These are phyloP conservation scores for Talaromyces sp. DNA, from an alignment of 2,329 filamentous ascomycete species.

Conservation along the genomic window DNA sequence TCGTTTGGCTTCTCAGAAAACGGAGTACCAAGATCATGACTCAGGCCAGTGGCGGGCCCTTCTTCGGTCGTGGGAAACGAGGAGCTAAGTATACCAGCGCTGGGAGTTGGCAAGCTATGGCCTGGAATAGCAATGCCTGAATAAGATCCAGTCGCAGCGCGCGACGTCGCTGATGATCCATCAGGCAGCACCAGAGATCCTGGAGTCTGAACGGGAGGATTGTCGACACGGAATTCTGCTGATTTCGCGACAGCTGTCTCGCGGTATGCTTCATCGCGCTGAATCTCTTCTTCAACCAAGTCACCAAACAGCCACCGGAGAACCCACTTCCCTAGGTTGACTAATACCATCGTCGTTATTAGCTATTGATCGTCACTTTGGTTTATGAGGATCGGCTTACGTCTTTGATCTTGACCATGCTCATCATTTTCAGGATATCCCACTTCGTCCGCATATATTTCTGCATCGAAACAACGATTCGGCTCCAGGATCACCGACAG, in stretches of 20 bases:
- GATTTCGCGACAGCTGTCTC: conserved; percentile 58
- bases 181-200: conserved; percentile 2
- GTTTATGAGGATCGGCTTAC: conserved; percentile 46
- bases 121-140: conserved; percentile 65
- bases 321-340: conserved; percentile 96
- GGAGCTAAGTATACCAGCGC: conserved; percentile 31
- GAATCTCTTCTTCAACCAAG: conserved; percentile 84
- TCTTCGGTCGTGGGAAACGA: conserved; percentile 21
- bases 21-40: conserved; percentile 41
- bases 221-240: conserved; percentile 44
- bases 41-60: conserved; percentile 39
- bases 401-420: conserved; percentile 89
- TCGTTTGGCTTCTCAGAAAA: conserved; percentile 60
- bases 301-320: conserved; percentile 85
- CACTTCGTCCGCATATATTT: conserved; percentile 92
- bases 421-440: conserved; percentile 66
- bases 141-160: conserved; percentile 56
- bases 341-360: conserved; percentile 36
- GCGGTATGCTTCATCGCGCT: conserved; percentile 70
- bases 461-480: conserved; percentile 94
- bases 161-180: conserved; percentile 47
- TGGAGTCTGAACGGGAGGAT: conserved; percentile 5
- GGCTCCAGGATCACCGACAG: conserved; percentile 87
- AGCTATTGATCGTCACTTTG: not conserved
- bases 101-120: conserved; percentile 70